Conservation (phyloP, 441 rosid genomes). For the Populus hybrid region DNA sequence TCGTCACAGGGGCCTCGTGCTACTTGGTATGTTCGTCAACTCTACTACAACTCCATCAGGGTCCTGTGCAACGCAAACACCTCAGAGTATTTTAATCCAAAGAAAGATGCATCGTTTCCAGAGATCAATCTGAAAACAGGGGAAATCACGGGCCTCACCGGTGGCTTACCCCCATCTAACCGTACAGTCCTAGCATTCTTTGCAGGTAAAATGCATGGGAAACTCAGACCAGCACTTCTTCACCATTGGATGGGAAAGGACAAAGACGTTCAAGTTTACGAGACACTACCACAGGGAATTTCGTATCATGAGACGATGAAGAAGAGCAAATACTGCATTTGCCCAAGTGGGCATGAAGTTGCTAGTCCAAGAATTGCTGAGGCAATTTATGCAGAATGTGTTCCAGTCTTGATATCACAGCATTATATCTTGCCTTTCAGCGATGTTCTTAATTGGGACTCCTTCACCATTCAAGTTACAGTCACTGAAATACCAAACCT, state of each 20-base stretch:
- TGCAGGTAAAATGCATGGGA: conserved; percentile 52
- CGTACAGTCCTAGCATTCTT: conserved; percentile 55
- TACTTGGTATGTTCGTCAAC: conserved; percentile 26
- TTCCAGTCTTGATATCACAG: conserved; percentile 57
- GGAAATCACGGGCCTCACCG: conserved; percentile 30
- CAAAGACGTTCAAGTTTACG: conserved; percentile 49
- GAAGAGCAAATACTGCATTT: conserved; percentile 53
- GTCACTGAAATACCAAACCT: conserved; percentile 46
- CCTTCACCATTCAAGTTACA: conserved; percentile 44
- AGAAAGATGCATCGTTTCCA: conserved; percentile 56
- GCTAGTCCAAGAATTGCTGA: conserved; percentile 60
- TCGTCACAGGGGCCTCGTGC: conserved; percentile 30
- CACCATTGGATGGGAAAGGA: conserved; percentile 57
- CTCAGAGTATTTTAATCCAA: conserved; percentile 57
- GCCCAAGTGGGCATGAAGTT: conserved; percentile 59
- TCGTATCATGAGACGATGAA: conserved; percentile 41
- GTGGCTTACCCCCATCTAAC: conserved; percentile 19
- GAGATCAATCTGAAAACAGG: conserved; percentile 50
- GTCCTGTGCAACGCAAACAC: conserved; percentile 63
- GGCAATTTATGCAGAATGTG: conserved; percentile 58
- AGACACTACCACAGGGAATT: conserved; percentile 32
- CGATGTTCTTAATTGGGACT: conserved; percentile 57
- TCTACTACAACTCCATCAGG: conserved; percentile 51
- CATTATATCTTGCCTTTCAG: conserved; percentile 46
- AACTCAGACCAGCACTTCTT: conserved; percentile 44